Evolutionary conservation across 192 early-diverging fungal species (phyloP), one percentile per base, ranked within the genome.

Genomic region (Paraglomus brasilianum): DNA sequence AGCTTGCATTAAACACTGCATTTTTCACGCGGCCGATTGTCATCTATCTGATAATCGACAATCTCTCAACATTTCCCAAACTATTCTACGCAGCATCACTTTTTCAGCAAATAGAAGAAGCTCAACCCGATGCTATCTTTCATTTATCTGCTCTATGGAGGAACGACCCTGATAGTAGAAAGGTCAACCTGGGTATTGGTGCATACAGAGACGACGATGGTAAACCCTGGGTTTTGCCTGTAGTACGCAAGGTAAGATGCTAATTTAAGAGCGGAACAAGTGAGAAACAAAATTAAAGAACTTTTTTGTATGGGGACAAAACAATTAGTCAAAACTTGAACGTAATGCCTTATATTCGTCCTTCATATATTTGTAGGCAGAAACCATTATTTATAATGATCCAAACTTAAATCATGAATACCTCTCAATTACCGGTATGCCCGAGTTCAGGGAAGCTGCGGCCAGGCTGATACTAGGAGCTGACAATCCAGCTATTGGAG

Each of bases 171-270:
- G 76, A 88, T 74, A 78, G 86, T 51, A 72, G 83, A 55, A 97
- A 97, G 81, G 88, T 99, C 30, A 97, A 97, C 77, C 75, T 99
- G 21, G 92, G 95, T 72, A 93, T 99, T 6, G 97, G 97, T 58
- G 97, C 97, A 14, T 99, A 96, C 81, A 85, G 97, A 62, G 91
- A 91, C 72, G 88, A 96, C 71, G 74, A 89, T 4, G 91, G 94
- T 70, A 93, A 96, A 80, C 97, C 97, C 22, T 99, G 92, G 90
- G 82, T 97, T 5, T 86, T 99, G 8, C 94, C 94, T 14, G 94
- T 95, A 22, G 95, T 99, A 17, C 84, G 81, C 71, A 95, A 95
- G 88, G 91, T 92, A 75, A 58, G 21, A 19, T 66, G 19, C n/a
- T 24, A 11, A 14, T 19, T 30, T 30, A 5, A 62, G 10, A 19